Evolutionary conservation across 176 grass and related monocot species (phyloP).

Genomic region (Triticum aestivum): DNA sequence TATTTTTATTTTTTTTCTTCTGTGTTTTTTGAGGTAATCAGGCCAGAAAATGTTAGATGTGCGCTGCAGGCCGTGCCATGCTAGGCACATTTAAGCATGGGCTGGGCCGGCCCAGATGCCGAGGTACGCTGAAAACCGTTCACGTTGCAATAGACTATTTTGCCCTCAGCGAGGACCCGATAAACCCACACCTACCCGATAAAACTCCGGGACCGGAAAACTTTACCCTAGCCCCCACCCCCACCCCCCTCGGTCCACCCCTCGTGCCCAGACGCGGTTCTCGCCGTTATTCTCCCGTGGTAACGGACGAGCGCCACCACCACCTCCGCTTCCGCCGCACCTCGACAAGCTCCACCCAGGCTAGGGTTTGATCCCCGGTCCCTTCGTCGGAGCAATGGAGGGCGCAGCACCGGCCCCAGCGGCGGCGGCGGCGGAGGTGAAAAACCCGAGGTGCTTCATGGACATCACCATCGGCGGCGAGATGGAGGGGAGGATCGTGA

Average conservation of each 20-base stretch:
- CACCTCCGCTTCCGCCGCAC: slow-evolving; percentile 4
- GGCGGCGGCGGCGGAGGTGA: slow-evolving; percentile 27
- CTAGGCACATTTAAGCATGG: no score
- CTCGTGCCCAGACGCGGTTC: not conserved
- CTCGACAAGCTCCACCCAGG: slow-evolving; percentile 6
- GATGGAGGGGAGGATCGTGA: slow-evolving; percentile 91
- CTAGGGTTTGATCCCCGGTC: slow-evolving; percentile 45
- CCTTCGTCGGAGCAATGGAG: slow-evolving; percentile 36
- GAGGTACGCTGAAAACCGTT: not conserved
- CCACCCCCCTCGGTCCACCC: not conserved
- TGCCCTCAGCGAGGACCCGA: not conserved
- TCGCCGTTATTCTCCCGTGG: slow-evolving; percentile 36
- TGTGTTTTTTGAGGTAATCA: no score
- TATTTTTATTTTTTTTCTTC: no score
- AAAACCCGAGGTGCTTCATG: slow-evolving; percentile 78
- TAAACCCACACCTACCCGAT: not conserved
- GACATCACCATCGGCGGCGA: slow-evolving; percentile 87
- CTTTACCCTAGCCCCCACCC: slow-evolving; percentile 12
- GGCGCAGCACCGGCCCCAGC: not conserved
- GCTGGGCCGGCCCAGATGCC: no score
- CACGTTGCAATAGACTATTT: not conserved
- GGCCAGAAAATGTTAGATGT: no score
- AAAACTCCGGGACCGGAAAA: slow-evolving; percentile 17
- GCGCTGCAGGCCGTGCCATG: no score
- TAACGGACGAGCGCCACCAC: slow-evolving; percentile 21